Evolutionary conservation across 805 yeast species (phyloP).

Genomic region (Spathaspora gorwiae): DNA sequence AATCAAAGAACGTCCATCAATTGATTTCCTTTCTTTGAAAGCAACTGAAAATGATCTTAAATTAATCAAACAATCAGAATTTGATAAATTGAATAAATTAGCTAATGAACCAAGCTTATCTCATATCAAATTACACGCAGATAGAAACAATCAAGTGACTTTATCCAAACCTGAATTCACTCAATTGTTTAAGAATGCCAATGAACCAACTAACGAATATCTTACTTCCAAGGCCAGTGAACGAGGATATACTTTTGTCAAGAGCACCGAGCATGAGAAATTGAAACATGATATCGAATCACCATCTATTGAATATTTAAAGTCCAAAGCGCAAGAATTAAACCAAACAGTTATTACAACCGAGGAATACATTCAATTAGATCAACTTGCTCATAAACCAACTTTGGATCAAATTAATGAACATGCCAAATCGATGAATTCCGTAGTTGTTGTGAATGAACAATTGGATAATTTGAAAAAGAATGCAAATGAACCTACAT

Average conservation of each 20-base stretch:
- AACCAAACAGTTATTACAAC: conserved; percentile 6
- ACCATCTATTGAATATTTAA: conserved; percentile 22
- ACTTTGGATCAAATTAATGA: conserved; percentile 1
- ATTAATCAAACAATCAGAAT: conserved; percentile 15
- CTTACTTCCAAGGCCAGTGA: conserved; percentile 10
- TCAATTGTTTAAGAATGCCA: conserved; percentile 18
- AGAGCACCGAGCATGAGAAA: background rate
- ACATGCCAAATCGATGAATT: background rate
- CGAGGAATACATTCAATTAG: conserved; percentile 12
- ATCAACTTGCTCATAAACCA: conserved; percentile 15
- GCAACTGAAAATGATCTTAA: conserved; percentile 26
- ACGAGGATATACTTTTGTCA: conserved; percentile 4
- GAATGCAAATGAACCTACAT: conserved; percentile 15
- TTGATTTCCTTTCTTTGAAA: conserved; percentile 26
- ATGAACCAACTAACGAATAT: conserved; percentile 17
- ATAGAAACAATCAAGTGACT: conserved; percentile 28
- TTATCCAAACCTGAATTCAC: conserved; percentile 30
- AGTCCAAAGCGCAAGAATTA: conserved; percentile 14
- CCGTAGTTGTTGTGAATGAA: background rate
- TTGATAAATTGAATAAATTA: conserved; percentile 12
- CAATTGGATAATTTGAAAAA: conserved; percentile 13
- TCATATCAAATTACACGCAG: conserved; percentile 32
- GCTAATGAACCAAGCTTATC: conserved; percentile 32
- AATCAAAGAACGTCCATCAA: conserved; percentile 25
- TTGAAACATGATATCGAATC: conserved; percentile 17